Conservation (phyloP, 2,329 filamentous ascomycete genomes). For the Monilinia fructigena region DNA sequence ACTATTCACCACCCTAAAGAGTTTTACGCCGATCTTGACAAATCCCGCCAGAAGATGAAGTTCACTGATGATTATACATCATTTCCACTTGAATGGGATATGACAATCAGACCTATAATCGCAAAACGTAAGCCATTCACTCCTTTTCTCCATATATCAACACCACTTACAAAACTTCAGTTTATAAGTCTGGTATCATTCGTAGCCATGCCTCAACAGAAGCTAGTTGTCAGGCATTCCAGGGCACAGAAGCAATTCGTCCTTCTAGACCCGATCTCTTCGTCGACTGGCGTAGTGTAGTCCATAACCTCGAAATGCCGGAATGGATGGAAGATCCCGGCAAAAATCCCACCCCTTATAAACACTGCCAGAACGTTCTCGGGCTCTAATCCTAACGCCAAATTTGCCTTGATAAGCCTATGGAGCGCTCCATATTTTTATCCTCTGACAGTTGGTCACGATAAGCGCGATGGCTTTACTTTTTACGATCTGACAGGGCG, state of each 20-base stretch:
- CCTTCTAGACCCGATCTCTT: slow-evolving; percentile 44
- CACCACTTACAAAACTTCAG: slow-evolving; percentile 29
- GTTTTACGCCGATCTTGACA: slow-evolving; percentile 42
- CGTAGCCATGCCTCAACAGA: slow-evolving; percentile 35
- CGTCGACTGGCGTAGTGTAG: slow-evolving; percentile 43
- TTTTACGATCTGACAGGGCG: slow-evolving; percentile 47
- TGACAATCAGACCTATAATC: slow-evolving; percentile 44
- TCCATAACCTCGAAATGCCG: slow-evolving; percentile 33
- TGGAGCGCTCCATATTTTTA: slow-evolving; percentile 52
- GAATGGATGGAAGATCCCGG: slow-evolving; percentile 40
- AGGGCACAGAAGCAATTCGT: slow-evolving; percentile 42
- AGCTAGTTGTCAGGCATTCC: slow-evolving; percentile 43
- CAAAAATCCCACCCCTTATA: slow-evolving; percentile 41
- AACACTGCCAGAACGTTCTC: slow-evolving; percentile 40
- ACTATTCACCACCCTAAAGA: slow-evolving; percentile 41
- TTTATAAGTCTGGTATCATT: slow-evolving; percentile 49
- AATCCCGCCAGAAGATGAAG: slow-evolving; percentile 27
- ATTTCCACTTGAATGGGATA: slow-evolving; percentile 44
- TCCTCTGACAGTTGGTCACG: slow-evolving; percentile 46
- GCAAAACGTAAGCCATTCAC: slow-evolving; percentile 40
- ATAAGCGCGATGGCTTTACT: slow-evolving; percentile 40
- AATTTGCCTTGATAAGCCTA: slow-evolving; percentile 47
- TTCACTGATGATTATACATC: slow-evolving; percentile 35
- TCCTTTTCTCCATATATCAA: not conserved
- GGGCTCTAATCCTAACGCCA: slow-evolving; percentile 32